Base-by-base conservation (phyloP, 208 protist genomes). In the Acanthamoeba quina region DNA sequence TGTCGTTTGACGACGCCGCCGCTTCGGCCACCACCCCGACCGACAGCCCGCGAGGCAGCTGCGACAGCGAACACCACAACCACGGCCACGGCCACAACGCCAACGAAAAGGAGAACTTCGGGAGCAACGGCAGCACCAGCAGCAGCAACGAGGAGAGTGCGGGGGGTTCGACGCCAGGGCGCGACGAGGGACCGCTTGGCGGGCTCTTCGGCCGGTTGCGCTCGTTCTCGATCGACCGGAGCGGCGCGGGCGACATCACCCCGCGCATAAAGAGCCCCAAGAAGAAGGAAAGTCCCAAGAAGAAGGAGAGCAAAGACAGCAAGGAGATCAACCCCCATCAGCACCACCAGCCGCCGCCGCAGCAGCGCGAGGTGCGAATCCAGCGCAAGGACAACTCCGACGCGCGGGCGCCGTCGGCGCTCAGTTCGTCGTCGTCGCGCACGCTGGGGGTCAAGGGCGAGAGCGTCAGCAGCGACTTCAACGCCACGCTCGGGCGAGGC, bases 1-100 rank as follows among this genome's bases (percentile, higher is more conserved):
- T 76, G 7, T 76, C 68, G 34, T 76, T 76, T n/a, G 68, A 76
- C 26, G 68, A 76, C 68, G n/a, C 68, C 68, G 19, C 68, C n/a
- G 19, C 29, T 24, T 17, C 29, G 19, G 26, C 68, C 13, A 7
- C n/a, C 19, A 76, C n/a, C 5, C 37, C 68, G 31, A 44, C n/a
- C 7, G 68, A 34, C 13, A 76, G 68, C 68, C 34, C 34, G 19
- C 34, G 68, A 19, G 68, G 68, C 37, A 47, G 37, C n/a, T 44
- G 19, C 68, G 34, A 34, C 68, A 76, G 34, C 68, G 26, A 41
- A 0, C 19, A 31, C 68, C 11, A 76, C 34, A 13, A 31, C 41
- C 21, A 37, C 64, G 19, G 10, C 17, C 21, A 31, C 29, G 64
- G 10, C 11, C 7, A 44, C 5, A n/a, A 31, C n/a, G 29, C 31